Base-by-base conservation (phyloP, 2,329 filamentous ascomycete species). In the Verticillium longisporum region DNA sequence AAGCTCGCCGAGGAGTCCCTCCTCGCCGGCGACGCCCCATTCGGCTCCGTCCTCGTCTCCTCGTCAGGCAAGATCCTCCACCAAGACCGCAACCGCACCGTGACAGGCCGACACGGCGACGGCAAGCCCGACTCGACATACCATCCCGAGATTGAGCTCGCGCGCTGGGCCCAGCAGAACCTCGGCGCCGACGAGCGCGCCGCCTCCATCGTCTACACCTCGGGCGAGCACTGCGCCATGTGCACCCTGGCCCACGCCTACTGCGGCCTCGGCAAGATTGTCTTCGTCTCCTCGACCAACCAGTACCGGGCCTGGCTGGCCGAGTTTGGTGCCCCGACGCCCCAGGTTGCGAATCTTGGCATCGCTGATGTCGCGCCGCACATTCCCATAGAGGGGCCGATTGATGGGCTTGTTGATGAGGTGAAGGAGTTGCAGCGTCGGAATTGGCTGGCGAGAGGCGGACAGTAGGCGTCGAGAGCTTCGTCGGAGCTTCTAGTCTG, bases 121-220 rank as follows among this genome's bases (percentile, higher is more conserved):
- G 61, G 63, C 4, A 67, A 63, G 32, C 62, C 68, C 5, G 73
- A 75, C 57, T 65, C 68, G 6, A 75, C 73, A 0, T 65, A 74
- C 6, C 73, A 75, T 36, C 73, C 73, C 1, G 73, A 75, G 37
- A 70, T 75, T 61, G 72, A 70, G 13, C 67, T 75, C n/a, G 73
- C 72, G 3, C 68, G 61, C 2, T 75, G 73, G 73, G 73, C 73
- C 14, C 67, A 79, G 54, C 70, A 70, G 15, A 65, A 75, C 41
- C 66, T 72, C 5, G 66, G 68, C 4, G 72, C 75, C 7, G 70
- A 68, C 7, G 68, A 79, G 59, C 76, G 81, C 18, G 76, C 80
- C 26, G 61, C 59, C 5, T 66, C 70, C 0, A 72, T 69, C 1
- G 68, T 75, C 2, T 75, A 75, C 58, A 75, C 74, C 3, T 73